These are phyloP conservation scores for Fusarium avenaceum DNA, from an alignment of 2,329 filamentous ascomycete genomes.

Conservation along the genomic window DNA sequence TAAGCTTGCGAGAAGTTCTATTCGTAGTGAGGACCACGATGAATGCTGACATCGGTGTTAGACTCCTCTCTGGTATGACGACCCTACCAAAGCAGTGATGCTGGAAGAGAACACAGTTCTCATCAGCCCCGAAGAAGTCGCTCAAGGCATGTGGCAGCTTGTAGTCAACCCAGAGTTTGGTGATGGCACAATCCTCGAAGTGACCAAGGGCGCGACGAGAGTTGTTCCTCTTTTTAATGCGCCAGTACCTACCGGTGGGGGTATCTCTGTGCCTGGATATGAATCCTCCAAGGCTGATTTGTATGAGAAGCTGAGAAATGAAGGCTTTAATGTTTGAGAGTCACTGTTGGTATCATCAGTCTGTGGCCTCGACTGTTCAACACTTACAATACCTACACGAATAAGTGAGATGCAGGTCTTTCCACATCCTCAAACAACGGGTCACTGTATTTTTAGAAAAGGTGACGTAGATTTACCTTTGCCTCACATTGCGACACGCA, in stretches of 20 bases:
- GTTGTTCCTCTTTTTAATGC: constrained; percentile 50
- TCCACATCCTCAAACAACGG: neutral
- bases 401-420: neutral
- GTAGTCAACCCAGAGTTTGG: constrained; percentile 46
- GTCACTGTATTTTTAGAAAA: constrained; percentile 10
- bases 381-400: no score
- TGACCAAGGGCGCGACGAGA: constrained; percentile 45
- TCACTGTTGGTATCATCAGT: neutral
- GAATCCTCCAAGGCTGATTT: constrained; percentile 41
- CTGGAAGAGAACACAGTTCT: constrained; percentile 47
- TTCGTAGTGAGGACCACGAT: constrained; percentile 33
- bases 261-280: constrained; percentile 43
- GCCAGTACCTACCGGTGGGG: constrained; percentile 2
- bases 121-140: constrained; percentile 52
- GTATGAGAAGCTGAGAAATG: constrained; percentile 40
- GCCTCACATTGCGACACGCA: constrained; percentile 23
- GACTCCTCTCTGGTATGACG: constrained; percentile 54
- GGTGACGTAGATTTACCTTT: constrained; percentile 13
- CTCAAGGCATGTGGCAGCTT: constrained; percentile 51
- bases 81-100: constrained; percentile 50
- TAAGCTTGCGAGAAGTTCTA: no score
- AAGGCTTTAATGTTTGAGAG: constrained; percentile 44
- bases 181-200: constrained; percentile 53
- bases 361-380: neutral
- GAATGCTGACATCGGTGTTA: constrained; percentile 17